Percentiles rank a stretch among this genome's conserved stretches.
Conservation (phyloP, 164 flowering plant species). For the Macadamia integrifolia region DNA sequence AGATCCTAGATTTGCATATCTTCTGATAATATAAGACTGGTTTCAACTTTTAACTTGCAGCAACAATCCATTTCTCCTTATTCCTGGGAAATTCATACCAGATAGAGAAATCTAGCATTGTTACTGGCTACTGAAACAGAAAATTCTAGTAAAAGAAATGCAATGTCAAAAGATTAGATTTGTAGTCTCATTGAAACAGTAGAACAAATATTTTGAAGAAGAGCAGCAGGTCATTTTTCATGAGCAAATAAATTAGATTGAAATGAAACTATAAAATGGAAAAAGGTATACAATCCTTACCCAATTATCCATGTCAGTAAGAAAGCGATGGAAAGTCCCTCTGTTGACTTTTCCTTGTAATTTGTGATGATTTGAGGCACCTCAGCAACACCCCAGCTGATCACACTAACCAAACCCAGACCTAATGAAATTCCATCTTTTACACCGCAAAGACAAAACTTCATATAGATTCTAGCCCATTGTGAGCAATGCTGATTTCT, state of each 20-base stretch:
- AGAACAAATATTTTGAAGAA: no score
- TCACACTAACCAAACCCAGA: slow-evolving; percentile 56
- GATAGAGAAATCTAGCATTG: no score
- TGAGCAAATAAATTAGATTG: neutral
- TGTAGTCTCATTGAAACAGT: no score
- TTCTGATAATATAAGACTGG: no score
- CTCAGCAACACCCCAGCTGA: slow-evolving; percentile 75
- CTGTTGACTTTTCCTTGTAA: slow-evolving; percentile 47
- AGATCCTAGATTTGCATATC: no score
- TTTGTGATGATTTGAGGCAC: slow-evolving; percentile 72
- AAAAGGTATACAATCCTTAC: slow-evolving; percentile 23
- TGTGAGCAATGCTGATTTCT: slow-evolving; percentile 25
- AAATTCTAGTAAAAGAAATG: no score
- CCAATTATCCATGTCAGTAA: slow-evolving; percentile 67
- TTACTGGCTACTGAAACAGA: no score
- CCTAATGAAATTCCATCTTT: slow-evolving; percentile 45
- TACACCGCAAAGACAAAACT: slow-evolving; percentile 46
- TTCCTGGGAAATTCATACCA: no score
- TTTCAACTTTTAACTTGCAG: no score
- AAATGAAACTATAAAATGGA: neutral
- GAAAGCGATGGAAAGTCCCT: slow-evolving; percentile 63
- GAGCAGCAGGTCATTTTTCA: neutral
- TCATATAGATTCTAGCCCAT: slow-evolving; percentile 32
- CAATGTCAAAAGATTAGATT: no score
- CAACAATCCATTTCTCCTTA: no score